Percentiles rank a stretch among this genome's conserved stretches.
These are phyloP conservation scores for Rhipidocladum racemiflorum DNA, from an alignment of 176 grass and related monocot genomes.

Conservation along the genomic window DNA sequence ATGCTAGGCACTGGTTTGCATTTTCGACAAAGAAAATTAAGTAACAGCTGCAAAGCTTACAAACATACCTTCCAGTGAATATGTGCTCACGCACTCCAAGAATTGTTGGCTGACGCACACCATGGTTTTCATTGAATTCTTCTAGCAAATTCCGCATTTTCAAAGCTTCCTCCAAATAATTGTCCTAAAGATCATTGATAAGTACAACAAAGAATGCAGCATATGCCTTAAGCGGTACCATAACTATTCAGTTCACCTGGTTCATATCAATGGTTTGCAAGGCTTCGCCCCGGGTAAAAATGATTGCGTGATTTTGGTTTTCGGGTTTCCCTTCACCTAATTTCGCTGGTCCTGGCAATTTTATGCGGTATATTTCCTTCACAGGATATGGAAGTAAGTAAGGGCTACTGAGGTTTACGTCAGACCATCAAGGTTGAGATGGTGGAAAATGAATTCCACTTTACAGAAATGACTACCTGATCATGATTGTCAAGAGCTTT, in stretches of 20 bases:
- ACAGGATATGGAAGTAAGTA: slow-evolving; percentile 38
- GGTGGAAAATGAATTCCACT: slow-evolving; percentile 14
- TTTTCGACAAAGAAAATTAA: slow-evolving; percentile 7
- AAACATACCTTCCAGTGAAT: slow-evolving; percentile 89
- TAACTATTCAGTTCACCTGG: slow-evolving; percentile 55
- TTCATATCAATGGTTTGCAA: slow-evolving; percentile 99
- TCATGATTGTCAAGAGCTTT: slow-evolving; percentile 97
- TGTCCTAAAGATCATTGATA: slow-evolving; percentile 61
- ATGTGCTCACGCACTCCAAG: slow-evolving; percentile 98
- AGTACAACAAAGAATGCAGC: slow-evolving; percentile 26
- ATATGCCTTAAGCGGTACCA: slow-evolving; percentile 7
- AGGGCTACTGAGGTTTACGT: slow-evolving; percentile 25
- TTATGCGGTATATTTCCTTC: slow-evolving; percentile 99
- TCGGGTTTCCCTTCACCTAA: slow-evolving; percentile 95
- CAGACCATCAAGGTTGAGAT: not conserved
- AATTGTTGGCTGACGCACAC: slow-evolving; percentile 80
- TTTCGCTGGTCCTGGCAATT: slow-evolving; percentile 83
- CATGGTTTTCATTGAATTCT: slow-evolving; percentile 94
- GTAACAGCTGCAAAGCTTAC: slow-evolving; percentile 15
- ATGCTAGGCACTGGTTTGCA: slow-evolving; percentile 35
- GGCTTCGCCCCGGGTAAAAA: slow-evolving; percentile 89
- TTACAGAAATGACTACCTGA: slow-evolving; percentile 50
- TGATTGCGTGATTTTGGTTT: slow-evolving; percentile 98
- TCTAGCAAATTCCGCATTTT: slow-evolving; percentile 96
- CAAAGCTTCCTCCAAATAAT: slow-evolving; percentile 96